A percentile compares a stretch with the other conserved stretches of the same genome.
Conservation (phyloP, 2,329 filamentous ascomycete genomes). For the Trichoderma arundinaceum region DNA sequence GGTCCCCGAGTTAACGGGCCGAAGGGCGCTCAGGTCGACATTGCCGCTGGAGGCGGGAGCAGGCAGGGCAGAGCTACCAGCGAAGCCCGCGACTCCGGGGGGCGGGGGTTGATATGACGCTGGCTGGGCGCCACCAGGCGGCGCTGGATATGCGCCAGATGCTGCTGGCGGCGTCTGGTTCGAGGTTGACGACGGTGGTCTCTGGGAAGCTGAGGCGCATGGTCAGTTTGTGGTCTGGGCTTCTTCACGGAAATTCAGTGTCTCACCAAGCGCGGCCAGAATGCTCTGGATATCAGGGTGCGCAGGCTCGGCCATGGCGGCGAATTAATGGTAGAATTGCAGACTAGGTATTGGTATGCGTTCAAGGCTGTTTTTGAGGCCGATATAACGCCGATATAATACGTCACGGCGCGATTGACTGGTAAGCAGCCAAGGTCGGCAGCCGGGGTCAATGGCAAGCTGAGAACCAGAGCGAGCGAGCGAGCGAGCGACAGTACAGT, state of each 20-base stretch:
- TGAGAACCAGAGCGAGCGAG: constrained; percentile 9
- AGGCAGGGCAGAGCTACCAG: constrained; percentile 55
- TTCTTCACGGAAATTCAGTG: constrained; percentile 21
- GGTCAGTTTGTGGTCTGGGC: constrained; percentile 1
- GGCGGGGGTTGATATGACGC: constrained; percentile 48
- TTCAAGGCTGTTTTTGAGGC: constrained; percentile 3
- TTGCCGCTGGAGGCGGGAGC: constrained; percentile 76
- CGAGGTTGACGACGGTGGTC: constrained; percentile 50
- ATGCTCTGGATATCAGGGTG: constrained; percentile 54
- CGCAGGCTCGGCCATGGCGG: constrained; percentile 44
- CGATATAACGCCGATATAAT: neutral
- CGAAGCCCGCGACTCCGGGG: constrained; percentile 45
- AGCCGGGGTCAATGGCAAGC: constrained; percentile 22
- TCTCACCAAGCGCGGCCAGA: constrained; percentile 56
- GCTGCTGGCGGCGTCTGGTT: constrained; percentile 50
- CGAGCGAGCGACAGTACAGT: constrained; percentile 23
- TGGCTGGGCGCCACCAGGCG: constrained; percentile 45
- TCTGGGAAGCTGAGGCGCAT: constrained; percentile 49
- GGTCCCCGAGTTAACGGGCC: constrained; percentile 78
- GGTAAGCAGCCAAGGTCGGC: constrained; percentile 10
- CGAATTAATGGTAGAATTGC: constrained; percentile 19
- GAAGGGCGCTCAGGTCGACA: constrained; percentile 79
- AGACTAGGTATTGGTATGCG: neutral
- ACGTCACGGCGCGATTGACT: constrained; percentile 22
- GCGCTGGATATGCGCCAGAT: constrained; percentile 48